phyloP scores from a whole-genome alignment of 225 moss, liverwort and hornwort species.

The Pleurozium schreberi region DNA sequence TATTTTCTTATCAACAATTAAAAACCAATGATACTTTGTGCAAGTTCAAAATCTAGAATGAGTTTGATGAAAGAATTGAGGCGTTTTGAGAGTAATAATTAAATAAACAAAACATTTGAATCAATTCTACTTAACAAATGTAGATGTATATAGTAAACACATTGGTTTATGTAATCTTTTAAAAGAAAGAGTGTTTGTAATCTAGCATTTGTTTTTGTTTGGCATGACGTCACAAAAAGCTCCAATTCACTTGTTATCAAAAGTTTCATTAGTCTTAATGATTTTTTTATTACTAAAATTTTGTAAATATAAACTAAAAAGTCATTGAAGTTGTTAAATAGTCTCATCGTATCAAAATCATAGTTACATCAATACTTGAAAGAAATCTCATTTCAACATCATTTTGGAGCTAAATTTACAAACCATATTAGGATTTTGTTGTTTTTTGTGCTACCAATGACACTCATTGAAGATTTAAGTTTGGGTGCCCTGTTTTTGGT shows the following conservation, averaged over 20 bases:
- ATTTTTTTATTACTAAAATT: background rate
- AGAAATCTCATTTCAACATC: background rate
- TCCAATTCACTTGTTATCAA: background rate
- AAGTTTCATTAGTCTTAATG: background rate
- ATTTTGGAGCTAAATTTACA: background rate
- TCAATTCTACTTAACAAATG: background rate
- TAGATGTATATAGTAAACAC: background rate
- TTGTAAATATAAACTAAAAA: background rate
- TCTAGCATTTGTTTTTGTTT: background rate
- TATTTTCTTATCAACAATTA: background rate
- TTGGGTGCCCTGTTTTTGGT: rapidly evolving
- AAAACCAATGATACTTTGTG: background rate
- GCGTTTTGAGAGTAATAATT: background rate
- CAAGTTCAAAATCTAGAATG: background rate
- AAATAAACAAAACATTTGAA: background rate
- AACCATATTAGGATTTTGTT: background rate
- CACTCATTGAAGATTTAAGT: background rate
- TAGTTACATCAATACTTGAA: background rate
- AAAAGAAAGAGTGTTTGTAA: background rate
- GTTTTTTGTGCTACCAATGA: background rate
- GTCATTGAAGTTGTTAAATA: background rate
- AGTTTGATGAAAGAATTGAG: background rate
- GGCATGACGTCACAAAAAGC: background rate
- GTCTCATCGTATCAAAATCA: background rate
- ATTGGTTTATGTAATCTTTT: background rate